Percentiles rank a stretch among this genome's conserved stretches.
phyloP scores from a whole-genome alignment of 805 yeast genomes.

The Suhomyces xylopsoci region DNA sequence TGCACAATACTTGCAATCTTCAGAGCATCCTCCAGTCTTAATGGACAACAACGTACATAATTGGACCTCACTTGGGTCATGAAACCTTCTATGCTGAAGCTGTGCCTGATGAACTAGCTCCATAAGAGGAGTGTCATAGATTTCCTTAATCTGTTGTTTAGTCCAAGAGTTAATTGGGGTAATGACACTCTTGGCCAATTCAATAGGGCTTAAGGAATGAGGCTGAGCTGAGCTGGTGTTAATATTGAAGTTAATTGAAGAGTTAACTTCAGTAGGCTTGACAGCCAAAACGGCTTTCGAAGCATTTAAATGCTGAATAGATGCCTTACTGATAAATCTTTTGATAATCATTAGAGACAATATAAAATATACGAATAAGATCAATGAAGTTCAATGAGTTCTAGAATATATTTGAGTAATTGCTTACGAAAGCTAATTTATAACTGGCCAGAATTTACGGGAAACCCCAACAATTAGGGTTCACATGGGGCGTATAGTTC shows the following conservation, averaged over 20 bases:
- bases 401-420: background rate
- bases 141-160: slow-evolving; percentile 52
- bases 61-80: slow-evolving; percentile 68
- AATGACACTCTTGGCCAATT: slow-evolving; percentile 7
- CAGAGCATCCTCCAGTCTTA: slow-evolving; percentile 79
- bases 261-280: slow-evolving; percentile 2
- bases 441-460: background rate
- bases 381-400: background rate
- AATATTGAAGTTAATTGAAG: slow-evolving; percentile 10
- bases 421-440: background rate
- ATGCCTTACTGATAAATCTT: background rate
- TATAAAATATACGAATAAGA: background rate
- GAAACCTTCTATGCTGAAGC: slow-evolving; percentile 61
- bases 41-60: slow-evolving; percentile 72
- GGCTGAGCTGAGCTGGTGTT: background rate
- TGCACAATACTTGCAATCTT: slow-evolving; percentile 79
- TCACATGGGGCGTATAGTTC: background rate
- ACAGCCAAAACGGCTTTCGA: background rate
- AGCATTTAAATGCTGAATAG: background rate
- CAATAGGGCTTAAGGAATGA: slow-evolving; percentile 1
- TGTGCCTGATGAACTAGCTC: slow-evolving; percentile 61
- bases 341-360: background rate
- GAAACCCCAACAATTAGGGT: background rate
- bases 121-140: slow-evolving; percentile 64
- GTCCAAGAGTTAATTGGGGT: slow-evolving; percentile 50